phyloP scores from a whole-genome alignment of 78 protist species.

The Corallochytrium limacisporum region DNA sequence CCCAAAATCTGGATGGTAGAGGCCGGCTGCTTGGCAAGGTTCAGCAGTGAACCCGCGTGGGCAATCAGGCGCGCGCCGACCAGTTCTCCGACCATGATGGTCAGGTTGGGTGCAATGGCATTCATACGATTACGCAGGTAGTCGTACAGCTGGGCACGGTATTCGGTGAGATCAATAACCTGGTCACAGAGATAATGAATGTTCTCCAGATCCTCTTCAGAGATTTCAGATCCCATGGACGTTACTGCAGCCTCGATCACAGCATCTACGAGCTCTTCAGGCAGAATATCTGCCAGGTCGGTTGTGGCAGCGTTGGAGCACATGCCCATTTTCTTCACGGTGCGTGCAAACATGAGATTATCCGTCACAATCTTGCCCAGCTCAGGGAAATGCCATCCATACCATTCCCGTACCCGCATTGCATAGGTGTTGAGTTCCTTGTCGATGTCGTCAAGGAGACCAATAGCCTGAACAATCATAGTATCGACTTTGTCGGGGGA shows the following conservation, averaged over 20 bases:
- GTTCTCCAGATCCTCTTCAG: constrained; percentile 68
- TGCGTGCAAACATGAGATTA: constrained; percentile 60
- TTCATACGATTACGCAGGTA: constrained; percentile 81
- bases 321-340: constrained; percentile 36
- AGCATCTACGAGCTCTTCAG: constrained; percentile 56
- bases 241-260: constrained; percentile 31
- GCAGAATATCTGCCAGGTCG: constrained; percentile 60
- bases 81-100: constrained; percentile 85
- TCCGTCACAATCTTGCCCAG: constrained; percentile 69
- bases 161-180: constrained; percentile 57
- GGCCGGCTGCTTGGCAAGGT: constrained; percentile 89
- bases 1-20: constrained; percentile 93
- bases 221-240: constrained; percentile 24
- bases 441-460: constrained; percentile 91
- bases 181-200: constrained; percentile 70
- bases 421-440: constrained; percentile 94
- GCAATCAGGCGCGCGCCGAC: constrained; percentile 91
- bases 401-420: constrained; percentile 98
- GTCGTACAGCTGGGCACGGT: constrained; percentile 73
- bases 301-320: constrained; percentile 19
- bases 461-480: constrained; percentile 96
- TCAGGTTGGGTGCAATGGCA: constrained; percentile 91
- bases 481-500: constrained; percentile 95
- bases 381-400: constrained; percentile 98
- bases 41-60: constrained; percentile 85